Percentiles rank a stretch among this genome's conserved stretches.
These are phyloP conservation scores for Rutidosis leptorrhynchoides DNA, from an alignment of 129 eudicot genomes.

Conservation along the genomic window DNA sequence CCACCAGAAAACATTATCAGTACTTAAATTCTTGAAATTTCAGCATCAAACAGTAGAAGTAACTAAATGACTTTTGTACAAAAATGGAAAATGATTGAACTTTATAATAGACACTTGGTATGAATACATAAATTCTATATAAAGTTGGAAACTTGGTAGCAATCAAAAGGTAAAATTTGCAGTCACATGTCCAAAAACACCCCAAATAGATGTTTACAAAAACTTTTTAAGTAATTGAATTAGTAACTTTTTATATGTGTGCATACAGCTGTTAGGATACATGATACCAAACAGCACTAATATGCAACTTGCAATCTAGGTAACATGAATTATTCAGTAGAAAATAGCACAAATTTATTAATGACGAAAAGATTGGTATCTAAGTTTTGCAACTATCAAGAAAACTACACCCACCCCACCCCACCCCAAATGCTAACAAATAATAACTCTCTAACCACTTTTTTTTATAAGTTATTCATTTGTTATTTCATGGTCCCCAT, in stretches of 20 bases:
- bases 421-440: conserved; percentile 14
- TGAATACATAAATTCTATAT: conserved; percentile 13
- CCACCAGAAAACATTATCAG: conserved; percentile 21
- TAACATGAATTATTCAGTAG: conserved; percentile 34
- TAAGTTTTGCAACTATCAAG: conserved; percentile 25
- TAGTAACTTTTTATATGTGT: conserved; percentile 1
- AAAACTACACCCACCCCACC: conserved; percentile 25
- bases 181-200: not conserved
- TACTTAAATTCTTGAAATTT: conserved; percentile 11
- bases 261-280: conserved; percentile 46
- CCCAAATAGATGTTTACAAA: conserved; percentile 5
- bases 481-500: conserved; percentile 18
- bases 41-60: conserved; percentile 17
- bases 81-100: conserved; percentile 19
- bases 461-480: not conserved
- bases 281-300: conserved; percentile 42
- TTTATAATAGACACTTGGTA: conserved; percentile 12
- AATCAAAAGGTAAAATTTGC: conserved; percentile 15
- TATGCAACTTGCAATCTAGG: conserved; percentile 26
- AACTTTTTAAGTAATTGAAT: conserved; percentile 18
- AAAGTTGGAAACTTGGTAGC: conserved; percentile 14
- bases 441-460: conserved; percentile 12
- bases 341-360: conserved; percentile 28
- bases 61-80: conserved; percentile 16
- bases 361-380: conserved; percentile 33